phyloP scores from a whole-genome alignment of 495 filamentous ascomycete genomes.

The Annulohypoxylon nitens region DNA sequence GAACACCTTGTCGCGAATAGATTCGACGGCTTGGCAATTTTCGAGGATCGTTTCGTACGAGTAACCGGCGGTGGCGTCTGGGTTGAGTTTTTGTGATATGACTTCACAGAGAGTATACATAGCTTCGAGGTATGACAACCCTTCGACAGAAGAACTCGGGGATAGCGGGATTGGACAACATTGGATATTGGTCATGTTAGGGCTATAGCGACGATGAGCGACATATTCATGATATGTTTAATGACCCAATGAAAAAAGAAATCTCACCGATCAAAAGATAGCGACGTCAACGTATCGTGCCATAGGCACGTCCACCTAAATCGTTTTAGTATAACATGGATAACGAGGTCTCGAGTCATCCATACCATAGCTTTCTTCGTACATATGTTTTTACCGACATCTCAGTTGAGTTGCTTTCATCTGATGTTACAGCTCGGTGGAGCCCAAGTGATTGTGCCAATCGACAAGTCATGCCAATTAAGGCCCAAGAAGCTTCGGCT shows the following conservation, averaged over 20 bases:
- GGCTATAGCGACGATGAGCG: slow-evolving; percentile 45
- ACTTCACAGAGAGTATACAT: slow-evolving; percentile 67
- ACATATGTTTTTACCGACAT: slow-evolving; percentile 58
- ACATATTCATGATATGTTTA: background rate
- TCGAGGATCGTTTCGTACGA: slow-evolving; percentile 63
- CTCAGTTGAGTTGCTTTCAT: slow-evolving; percentile 52
- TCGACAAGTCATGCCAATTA: slow-evolving; percentile 67
- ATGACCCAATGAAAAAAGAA: background rate
- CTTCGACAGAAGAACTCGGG: slow-evolving; percentile 58
- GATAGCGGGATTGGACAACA: slow-evolving; percentile 63
- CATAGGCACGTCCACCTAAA: slow-evolving; percentile 68
- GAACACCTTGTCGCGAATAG: slow-evolving; percentile 59
- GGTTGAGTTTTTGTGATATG: slow-evolving; percentile 64
- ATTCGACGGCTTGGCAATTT: slow-evolving; percentile 62
- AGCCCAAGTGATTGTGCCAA: slow-evolving; percentile 68
- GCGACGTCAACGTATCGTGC: slow-evolving; percentile 68
- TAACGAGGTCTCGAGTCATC: slow-evolving; percentile 2
- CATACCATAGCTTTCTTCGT: slow-evolving; percentile 61
- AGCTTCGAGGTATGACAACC: slow-evolving; percentile 66
- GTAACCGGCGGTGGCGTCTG: slow-evolving; percentile 60
- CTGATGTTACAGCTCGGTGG: slow-evolving; percentile 59
- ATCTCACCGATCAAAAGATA: slow-evolving; percentile 67
- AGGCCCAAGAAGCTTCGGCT: slow-evolving; percentile 69
- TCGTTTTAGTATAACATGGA: slow-evolving; percentile 21
- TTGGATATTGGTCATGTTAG: slow-evolving; percentile 65